Evolutionary conservation across 2,329 filamentous ascomycete species (phyloP).

Genomic region (Trichoderma arundinaceum): DNA sequence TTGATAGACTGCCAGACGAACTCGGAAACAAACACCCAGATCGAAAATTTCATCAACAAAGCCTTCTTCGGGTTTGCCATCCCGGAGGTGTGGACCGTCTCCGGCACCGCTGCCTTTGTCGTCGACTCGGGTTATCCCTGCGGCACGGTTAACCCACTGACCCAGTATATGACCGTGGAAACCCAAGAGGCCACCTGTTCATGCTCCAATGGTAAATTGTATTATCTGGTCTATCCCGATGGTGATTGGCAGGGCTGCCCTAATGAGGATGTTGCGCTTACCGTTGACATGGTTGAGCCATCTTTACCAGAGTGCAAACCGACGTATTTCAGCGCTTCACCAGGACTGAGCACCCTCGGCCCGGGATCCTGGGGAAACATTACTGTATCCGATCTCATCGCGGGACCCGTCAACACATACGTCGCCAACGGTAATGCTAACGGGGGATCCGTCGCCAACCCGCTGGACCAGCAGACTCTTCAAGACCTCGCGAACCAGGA

Average conservation of each 20-base stretch:
- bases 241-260: slow-evolving; percentile 34
- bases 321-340: slow-evolving; percentile 39
- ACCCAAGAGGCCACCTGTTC: slow-evolving; percentile 35
- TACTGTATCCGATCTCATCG: slow-evolving; percentile 39
- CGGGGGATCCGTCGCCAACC: slow-evolving; percentile 38
- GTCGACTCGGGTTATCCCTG: slow-evolving; percentile 43
- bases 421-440: slow-evolving; percentile 43
- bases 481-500: slow-evolving; percentile 39
- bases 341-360: slow-evolving; percentile 40
- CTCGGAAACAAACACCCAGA: neutral
- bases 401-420: slow-evolving; percentile 34
- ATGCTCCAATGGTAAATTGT: slow-evolving; percentile 40
- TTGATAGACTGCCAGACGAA: neutral
- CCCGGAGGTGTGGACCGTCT: slow-evolving; percentile 41
- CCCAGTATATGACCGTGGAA: slow-evolving; percentile 38
- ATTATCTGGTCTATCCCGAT: slow-evolving; percentile 43
- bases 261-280: slow-evolving; percentile 16
- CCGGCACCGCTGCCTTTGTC: slow-evolving; percentile 41
- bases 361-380: slow-evolving; percentile 38
- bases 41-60: slow-evolving; percentile 34
- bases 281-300: neutral
- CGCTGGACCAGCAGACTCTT: slow-evolving; percentile 36
- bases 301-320: slow-evolving; percentile 32
- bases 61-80: slow-evolving; percentile 43
- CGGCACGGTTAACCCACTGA: slow-evolving; percentile 35